These are phyloP conservation scores for Cicer judaicum DNA, from an alignment of 306 rosid genomes.

Conservation along the genomic window DNA sequence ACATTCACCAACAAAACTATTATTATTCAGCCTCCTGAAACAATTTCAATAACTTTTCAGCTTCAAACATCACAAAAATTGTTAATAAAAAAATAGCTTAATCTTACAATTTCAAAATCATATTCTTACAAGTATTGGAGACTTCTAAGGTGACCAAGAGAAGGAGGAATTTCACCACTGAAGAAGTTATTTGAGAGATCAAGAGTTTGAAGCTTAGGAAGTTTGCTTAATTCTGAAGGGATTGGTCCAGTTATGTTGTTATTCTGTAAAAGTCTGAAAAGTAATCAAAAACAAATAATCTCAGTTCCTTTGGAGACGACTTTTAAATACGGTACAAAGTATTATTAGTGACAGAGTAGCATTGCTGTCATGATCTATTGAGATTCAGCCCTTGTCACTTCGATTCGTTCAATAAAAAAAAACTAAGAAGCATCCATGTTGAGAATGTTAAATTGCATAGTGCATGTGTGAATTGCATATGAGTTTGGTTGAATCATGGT, in stretches of 20 bases:
- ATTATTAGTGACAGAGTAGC: not conserved
- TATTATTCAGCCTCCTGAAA: constrained; percentile 92
- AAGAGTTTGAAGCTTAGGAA: constrained; percentile 86
- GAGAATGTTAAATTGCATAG: not conserved
- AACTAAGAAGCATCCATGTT: constrained; percentile 32
- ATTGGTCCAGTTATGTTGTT: constrained; percentile 85
- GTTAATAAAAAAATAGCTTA: constrained; percentile 6
- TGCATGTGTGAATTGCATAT: too few relatives aligned
- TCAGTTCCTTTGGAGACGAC: not conserved
- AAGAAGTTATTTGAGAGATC: constrained; percentile 87
- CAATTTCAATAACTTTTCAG: constrained; percentile 39
- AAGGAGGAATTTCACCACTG: constrained; percentile 70
- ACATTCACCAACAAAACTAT: constrained; percentile 76
- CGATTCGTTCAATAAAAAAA: not conserved
- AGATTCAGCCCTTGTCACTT: not conserved
- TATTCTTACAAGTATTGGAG: constrained; percentile 83
- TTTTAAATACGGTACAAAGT: not conserved
- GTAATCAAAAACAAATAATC: constrained; percentile 33
- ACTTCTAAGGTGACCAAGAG: constrained; percentile 71
- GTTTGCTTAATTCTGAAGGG: constrained; percentile 78
- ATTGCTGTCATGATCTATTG: not conserved
- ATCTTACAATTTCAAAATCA: constrained; percentile 16
- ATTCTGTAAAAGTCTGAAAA: constrained; percentile 86
- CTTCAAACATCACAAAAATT: constrained; percentile 35
- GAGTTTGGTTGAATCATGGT: too few relatives aligned